phyloP scores from a whole-genome alignment of 2,329 filamentous ascomycete genomes.

The Fonsecaea erecta region DNA sequence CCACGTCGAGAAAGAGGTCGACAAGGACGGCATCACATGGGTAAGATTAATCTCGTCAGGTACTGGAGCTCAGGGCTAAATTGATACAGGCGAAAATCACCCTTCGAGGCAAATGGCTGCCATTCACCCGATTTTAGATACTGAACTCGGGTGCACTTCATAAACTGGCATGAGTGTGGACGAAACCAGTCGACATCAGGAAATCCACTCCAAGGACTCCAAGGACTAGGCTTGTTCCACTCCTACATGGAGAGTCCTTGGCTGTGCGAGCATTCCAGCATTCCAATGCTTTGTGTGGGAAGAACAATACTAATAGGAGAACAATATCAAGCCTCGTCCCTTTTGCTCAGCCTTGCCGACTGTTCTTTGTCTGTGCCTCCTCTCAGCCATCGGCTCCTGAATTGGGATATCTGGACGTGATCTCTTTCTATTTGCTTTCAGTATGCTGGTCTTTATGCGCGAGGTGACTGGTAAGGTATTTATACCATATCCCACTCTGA shows the following conservation, averaged over 20 bases:
- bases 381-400: background rate
- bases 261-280: background rate
- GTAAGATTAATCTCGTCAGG: conserved; percentile 16
- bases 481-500: background rate
- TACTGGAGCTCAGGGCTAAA: background rate
- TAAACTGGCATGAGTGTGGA: background rate
- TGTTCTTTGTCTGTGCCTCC: conserved; percentile 7
- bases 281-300: conserved; percentile 17
- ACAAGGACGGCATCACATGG: conserved; percentile 79
- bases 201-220: background rate
- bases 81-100: conserved; percentile 70
- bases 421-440: conserved; percentile 8
- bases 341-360: conserved; percentile 23
- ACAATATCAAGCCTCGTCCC: conserved; percentile 36
- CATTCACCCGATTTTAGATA: conserved; percentile 52
- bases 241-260: background rate
- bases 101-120: conserved; percentile 76
- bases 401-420: background rate
- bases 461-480: background rate
- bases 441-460: background rate
- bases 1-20: conserved; percentile 90
- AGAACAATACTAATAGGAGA: conserved; percentile 35
- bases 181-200: background rate
- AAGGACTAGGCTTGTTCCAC: background rate
- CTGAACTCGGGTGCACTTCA: background rate